Conservation (phyloP, 257 asterid genomes). For the Scutellaria baicalensis region DNA sequence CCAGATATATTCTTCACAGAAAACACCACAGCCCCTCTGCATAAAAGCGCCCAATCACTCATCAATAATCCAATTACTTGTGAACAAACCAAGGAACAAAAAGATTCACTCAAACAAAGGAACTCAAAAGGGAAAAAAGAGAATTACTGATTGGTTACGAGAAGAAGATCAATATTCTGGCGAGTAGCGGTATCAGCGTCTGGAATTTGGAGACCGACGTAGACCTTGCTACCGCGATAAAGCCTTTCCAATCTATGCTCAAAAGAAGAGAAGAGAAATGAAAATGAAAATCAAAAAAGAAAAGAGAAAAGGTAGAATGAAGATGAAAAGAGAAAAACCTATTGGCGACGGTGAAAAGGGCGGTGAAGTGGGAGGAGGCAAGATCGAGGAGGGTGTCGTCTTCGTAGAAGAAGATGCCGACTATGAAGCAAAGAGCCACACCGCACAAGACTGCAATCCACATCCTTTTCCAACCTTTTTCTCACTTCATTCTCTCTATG, state of each 20-base stretch:
- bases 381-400: constrained; percentile 48
- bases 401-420: constrained; percentile 51
- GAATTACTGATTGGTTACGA: constrained; percentile 53
- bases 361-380: constrained; percentile 50
- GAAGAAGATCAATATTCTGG: constrained; percentile 68
- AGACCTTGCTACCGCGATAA: constrained; percentile 59
- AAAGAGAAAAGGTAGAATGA: neutral
- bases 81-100: neutral
- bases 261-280: neutral
- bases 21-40: constrained; percentile 70
- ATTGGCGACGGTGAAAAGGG: constrained; percentile 68
- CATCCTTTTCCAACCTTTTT: constrained; percentile 27
- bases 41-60: constrained; percentile 4
- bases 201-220: constrained; percentile 77
- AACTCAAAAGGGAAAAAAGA: neutral
- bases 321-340: constrained; percentile 15
- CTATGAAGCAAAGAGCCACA: constrained; percentile 29
- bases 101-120: neutral
- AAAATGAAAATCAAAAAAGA: constrained; percentile 2
- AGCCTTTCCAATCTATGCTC: constrained; percentile 57
- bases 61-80: neutral
- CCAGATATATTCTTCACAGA: constrained; percentile 61
- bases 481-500: no score
- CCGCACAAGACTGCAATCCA: constrained; percentile 60
- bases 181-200: constrained; percentile 83